Conservation (phyloP, 1,284 basidiomycete genomes). For the Rhodofomes roseus region DNA sequence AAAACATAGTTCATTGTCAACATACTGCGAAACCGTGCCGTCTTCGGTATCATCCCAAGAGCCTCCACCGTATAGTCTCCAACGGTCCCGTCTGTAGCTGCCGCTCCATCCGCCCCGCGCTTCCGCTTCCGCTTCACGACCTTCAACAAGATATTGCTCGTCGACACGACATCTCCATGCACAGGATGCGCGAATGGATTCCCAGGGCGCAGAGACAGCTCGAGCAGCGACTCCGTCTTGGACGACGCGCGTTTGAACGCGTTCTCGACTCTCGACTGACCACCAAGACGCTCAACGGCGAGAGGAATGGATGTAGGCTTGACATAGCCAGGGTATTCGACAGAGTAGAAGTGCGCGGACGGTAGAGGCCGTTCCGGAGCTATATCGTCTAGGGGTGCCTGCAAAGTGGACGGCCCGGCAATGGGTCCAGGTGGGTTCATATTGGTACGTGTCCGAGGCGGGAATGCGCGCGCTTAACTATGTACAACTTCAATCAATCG, state of each 20-base stretch:
- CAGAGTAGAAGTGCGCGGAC: slow-evolving; percentile 63
- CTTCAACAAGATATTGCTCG: slow-evolving; percentile 80
- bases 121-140: slow-evolving; percentile 68
- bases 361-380: slow-evolving; percentile 53
- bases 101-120: slow-evolving; percentile 23
- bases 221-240: slow-evolving; percentile 61
- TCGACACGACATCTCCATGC: slow-evolving; percentile 70
- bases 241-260: slow-evolving; percentile 66
- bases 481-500: too few relatives aligned
- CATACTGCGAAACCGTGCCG: slow-evolving; percentile 84
- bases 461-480: too few relatives aligned
- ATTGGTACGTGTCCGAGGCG: not conserved
- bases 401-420: not conserved
- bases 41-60: slow-evolving; percentile 75
- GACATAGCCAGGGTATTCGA: slow-evolving; percentile 91
- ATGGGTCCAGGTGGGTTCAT: not conserved
- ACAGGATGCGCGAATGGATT: slow-evolving; percentile 81
- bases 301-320: slow-evolving; percentile 53
- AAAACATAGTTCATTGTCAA: not conserved
- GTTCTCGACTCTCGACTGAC: slow-evolving; percentile 63
- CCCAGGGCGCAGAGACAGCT: slow-evolving; percentile 69
- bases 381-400: not conserved
- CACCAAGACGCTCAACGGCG: slow-evolving; percentile 67
- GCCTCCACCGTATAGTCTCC: slow-evolving; percentile 82
- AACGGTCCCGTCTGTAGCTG: slow-evolving; percentile 27